Base-by-base conservation (phyloP, 169 alveolate species). In the Plasmodium gonderi region DNA sequence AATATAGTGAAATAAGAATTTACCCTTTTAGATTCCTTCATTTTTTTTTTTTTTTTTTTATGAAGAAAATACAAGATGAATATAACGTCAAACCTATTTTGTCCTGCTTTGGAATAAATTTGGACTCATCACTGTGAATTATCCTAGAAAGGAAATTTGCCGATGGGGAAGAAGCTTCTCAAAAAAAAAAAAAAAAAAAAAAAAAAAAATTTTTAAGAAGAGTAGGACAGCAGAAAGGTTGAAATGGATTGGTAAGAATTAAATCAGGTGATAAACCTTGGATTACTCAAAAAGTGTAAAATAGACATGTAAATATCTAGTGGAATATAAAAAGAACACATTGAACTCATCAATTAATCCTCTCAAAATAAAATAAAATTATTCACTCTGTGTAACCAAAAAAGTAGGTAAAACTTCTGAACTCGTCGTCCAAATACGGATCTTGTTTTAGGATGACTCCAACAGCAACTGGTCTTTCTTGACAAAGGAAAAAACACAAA, bases 101-200 rank as follows among this genome's bases (percentile, higher is more conserved):
- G 44, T 72, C 67, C 26, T 75, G 60, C 11, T 31, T 54, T 36
- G 64, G 92, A 38, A 45, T 44, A 51, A 85, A 85, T 85, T 75
- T 85, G 26, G 92, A 33, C 11, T 72, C 77, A 75, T 85, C 85
- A n/a, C 92, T 85, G 14, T 75, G 92, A 74, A 85, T 81, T 51
- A 85, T 85, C 17, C 87, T 44, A 45, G 92, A 85, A 38, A 85
- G 40, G 44, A 85, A 85, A 33, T 42, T 75, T 12, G 92, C 92
- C 44, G 92, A 85, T 9, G 92, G 92, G 65, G 92, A 85, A 9
- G 92, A 85, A n/a, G 92, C 92, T 85, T 42, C 23, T 3, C 72
- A 51, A 68, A 45, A n/a, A 12, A 2, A 14, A 47, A 76, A 72
- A 74, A 83, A 72, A 72, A 72, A 72, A 72, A 74, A n/a, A 0